phyloP scores from a whole-genome alignment of 768 basidiomycete species.

The Lactarius indigo region DNA sequence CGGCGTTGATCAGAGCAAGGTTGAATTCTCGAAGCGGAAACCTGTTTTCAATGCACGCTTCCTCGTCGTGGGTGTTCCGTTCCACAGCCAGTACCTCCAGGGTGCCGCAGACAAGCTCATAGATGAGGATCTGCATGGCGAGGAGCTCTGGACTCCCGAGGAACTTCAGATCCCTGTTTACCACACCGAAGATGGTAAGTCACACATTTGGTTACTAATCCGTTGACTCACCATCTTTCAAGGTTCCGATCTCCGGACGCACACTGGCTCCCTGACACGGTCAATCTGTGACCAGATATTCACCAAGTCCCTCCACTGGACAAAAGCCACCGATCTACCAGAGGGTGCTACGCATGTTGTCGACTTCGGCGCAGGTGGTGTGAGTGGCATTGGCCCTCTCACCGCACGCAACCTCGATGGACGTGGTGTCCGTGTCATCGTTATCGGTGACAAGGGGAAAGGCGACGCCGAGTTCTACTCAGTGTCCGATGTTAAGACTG shows the following conservation, averaged over 20 bases:
- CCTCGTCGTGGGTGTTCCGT: slow-evolving; percentile 93
- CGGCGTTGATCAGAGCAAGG: slow-evolving; percentile 91
- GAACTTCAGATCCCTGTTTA: slow-evolving; percentile 83
- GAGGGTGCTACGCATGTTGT: slow-evolving; percentile 88
- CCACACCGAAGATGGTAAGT: slow-evolving; percentile 88
- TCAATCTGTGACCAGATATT: slow-evolving; percentile 94
- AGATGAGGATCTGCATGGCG: slow-evolving; percentile 66
- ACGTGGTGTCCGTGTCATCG: slow-evolving; percentile 85
- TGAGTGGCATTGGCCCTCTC: slow-evolving; percentile 89
- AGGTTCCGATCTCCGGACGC: slow-evolving; percentile 82
- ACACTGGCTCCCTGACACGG: slow-evolving; percentile 70
- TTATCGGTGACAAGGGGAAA: slow-evolving; percentile 87
- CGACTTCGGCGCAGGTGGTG: slow-evolving; percentile 95
- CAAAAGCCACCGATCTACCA: slow-evolving; percentile 85
- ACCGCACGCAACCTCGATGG: slow-evolving; percentile 91
- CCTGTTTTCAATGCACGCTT: slow-evolving; percentile 91
- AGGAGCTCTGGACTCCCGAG: slow-evolving; percentile 70
- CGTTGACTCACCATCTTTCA: slow-evolving; percentile 25
- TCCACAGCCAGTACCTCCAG: slow-evolving; percentile 84
- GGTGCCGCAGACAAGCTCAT: slow-evolving; percentile 74
- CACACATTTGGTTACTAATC: slow-evolving; percentile 8
- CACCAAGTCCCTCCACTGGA: slow-evolving; percentile 89
- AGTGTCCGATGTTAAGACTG: slow-evolving; percentile 58
- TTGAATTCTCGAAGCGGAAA: slow-evolving; percentile 92
- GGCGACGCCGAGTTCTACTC: slow-evolving; percentile 86